Evolutionary conservation across 805 yeast genomes (phyloP).

Genomic region (Metschnikowia cubensis): DNA sequence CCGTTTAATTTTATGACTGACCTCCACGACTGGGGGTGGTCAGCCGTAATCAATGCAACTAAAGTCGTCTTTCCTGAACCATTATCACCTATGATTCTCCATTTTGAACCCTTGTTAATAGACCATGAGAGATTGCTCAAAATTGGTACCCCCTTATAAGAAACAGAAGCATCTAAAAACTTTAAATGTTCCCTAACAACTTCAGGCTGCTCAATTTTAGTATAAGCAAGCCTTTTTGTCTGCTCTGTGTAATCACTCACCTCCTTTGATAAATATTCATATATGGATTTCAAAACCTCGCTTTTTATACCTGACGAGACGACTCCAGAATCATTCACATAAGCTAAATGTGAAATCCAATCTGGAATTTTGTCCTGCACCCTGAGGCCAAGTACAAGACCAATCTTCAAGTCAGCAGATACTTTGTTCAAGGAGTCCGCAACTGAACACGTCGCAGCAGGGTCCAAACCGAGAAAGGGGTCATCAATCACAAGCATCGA

Average conservation of each 20-base stretch:
- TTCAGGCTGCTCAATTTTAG: not conserved
- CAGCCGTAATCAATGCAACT: conserved; percentile 80
- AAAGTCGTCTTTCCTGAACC: conserved; percentile 94
- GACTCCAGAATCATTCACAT: conserved; percentile 52
- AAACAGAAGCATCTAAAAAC: conserved; percentile 58
- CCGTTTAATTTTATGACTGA: conserved; percentile 61
- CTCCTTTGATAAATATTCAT: not conserved
- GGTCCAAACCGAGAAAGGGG: conserved; percentile 89
- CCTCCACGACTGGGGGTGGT: conserved; percentile 96
- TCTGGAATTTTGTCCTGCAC: conserved; percentile 70
- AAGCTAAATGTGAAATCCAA: conserved; percentile 75
- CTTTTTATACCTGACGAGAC: conserved; percentile 43
- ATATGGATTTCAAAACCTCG: conserved; percentile 16
- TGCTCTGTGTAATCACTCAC: not conserved
- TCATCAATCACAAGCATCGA: conserved; percentile 74
- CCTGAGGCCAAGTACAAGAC: conserved; percentile 71
- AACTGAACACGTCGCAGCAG: conserved; percentile 59
- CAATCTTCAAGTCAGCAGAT: conserved; percentile 39
- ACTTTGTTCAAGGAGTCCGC: conserved; percentile 45
- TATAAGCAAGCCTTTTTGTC: not conserved
- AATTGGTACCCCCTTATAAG: conserved; percentile 60
- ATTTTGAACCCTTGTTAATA: conserved; percentile 66
- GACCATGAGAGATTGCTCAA: conserved; percentile 61
- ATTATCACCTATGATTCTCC: conserved; percentile 87
- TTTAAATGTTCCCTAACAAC: conserved; percentile 27